Evolutionary conservation across 2,329 filamentous ascomycete genomes (phyloP), one percentile per base, ranked within the genome.

Genomic region (Chalaropsis ovoidea): DNA sequence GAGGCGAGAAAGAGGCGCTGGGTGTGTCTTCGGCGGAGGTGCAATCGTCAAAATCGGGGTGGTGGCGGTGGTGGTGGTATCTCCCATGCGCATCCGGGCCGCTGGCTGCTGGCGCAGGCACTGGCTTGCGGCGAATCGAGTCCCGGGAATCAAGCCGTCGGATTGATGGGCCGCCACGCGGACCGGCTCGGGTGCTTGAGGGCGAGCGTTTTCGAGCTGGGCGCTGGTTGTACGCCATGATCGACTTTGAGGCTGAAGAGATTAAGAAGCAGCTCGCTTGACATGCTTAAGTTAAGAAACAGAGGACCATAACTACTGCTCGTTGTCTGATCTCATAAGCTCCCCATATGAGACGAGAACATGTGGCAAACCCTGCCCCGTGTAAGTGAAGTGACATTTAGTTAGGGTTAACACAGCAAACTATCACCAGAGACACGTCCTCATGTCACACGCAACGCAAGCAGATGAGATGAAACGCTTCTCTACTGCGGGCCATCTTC

Each of bases 101-200:
- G 58, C 24, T 43, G 19, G 65, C 11, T 13, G 60, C 22, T 13
- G 31, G 54, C 2, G 19, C 11, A 11, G 65, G 42, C 5, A 67
- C 45, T 13, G 65, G 62, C 22, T 67, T 67, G 7, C 65, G 62
- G 2, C 65, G 65, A 39, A 67, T 65, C 13, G 65, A 65, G 41
- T 65, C 62, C 35, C 47, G 35, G n/a, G 65, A 65, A 15, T 64
- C 62, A 31, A 56, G 49, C 10, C 49, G 49, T 8, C 27, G 39
- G 41, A 62, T 62, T 11, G 60, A n/a, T 19, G 52, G n/a, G 24
- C 13, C 24, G 27, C 52, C 52, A 13, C 17, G 24, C n/a, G 52
- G 17, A 24, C 1, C 47, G 19, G 47, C 47, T 15, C 47, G 15
- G 27, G 17, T n/a, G 27, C 10, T 35, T 11, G n/a, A 17, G 19